A percentile compares a stretch with the other conserved stretches of the same genome.
phyloP scores from a whole-genome alignment of 2,329 filamentous ascomycete genomes.

The Pyrenophora tritici-repentis region DNA sequence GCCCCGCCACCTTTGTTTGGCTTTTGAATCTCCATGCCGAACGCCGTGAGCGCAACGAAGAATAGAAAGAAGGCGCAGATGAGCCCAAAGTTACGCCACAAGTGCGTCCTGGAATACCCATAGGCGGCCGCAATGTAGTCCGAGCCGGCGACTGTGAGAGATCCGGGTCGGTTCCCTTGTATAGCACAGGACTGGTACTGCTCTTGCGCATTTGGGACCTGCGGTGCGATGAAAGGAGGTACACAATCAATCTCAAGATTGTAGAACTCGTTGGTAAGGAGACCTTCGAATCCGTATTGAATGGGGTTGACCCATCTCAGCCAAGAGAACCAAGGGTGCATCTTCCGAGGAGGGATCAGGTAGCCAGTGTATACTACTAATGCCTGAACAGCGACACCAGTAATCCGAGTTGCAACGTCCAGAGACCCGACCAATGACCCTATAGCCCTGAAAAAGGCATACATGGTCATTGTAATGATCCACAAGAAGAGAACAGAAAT shows the following conservation, averaged over 20 bases:
- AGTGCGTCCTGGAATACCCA: constrained; percentile 60
- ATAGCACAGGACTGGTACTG: constrained; percentile 65
- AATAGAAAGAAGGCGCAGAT: constrained; percentile 57
- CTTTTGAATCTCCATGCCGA: constrained; percentile 57
- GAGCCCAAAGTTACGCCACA: constrained; percentile 65
- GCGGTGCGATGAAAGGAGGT: constrained; percentile 61
- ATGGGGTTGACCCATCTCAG: constrained; percentile 59
- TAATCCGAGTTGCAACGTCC: constrained; percentile 47
- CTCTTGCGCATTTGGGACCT: constrained; percentile 51
- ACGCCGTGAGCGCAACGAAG: constrained; percentile 53
- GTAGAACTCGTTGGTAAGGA: constrained; percentile 74
- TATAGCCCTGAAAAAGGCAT: constrained; percentile 49
- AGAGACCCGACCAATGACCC: constrained; percentile 44
- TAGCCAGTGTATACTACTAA: constrained; percentile 50
- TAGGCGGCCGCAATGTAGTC: constrained; percentile 62
- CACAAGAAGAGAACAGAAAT: constrained; percentile 68
- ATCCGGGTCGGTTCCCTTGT: constrained; percentile 61
- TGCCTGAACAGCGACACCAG: constrained; percentile 49
- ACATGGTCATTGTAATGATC: constrained; percentile 54
- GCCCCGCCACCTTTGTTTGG: constrained; percentile 64
- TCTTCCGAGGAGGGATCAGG: constrained; percentile 47
- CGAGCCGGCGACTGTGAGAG: constrained; percentile 58
- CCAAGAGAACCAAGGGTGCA: constrained; percentile 51
- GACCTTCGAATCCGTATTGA: constrained; percentile 70
- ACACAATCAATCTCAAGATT: constrained; percentile 60